Conservation (phyloP, 257 asterid genomes). For the Solanum arcanum region DNA sequence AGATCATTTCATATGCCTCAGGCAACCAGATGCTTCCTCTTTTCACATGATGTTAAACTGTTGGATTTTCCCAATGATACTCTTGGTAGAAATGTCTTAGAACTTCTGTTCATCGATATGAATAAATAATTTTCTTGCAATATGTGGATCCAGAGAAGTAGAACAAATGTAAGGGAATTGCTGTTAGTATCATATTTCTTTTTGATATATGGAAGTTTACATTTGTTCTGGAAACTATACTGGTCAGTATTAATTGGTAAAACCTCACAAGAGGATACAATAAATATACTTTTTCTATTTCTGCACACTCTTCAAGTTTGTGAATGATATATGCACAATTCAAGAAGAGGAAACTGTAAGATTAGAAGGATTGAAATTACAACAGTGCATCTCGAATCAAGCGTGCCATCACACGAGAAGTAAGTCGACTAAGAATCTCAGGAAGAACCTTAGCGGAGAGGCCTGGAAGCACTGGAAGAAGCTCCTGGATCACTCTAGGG, state of each 20-base stretch:
- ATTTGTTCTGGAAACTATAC: neutral
- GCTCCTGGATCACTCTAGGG: conserved; percentile 65
- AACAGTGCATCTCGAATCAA: conserved; percentile 51
- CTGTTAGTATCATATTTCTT: neutral
- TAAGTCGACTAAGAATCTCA: conserved; percentile 63
- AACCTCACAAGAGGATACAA: neutral
- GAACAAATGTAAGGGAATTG: neutral
- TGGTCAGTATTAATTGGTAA: neutral
- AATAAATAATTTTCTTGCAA: neutral
- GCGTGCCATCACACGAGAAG: conserved; percentile 78
- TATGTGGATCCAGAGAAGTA: neutral
- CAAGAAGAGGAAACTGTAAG: conserved; percentile 1
- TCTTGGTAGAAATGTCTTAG: neutral
- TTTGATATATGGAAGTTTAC: neutral
- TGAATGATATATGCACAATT: conserved; percentile 4
- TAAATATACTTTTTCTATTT: neutral
- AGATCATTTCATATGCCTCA: conserved; percentile 72
- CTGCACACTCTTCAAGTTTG: neutral
- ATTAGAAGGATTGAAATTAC: conserved; percentile 10
- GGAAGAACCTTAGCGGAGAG: conserved; percentile 79
- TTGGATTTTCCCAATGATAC: neutral
- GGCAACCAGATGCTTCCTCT: conserved; percentile 65
- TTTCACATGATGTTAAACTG: conserved; percentile 26
- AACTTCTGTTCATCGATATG: neutral
- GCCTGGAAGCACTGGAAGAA: conserved; percentile 89